A percentile compares a stretch with the other conserved stretches of the same genome.
Evolutionary conservation across 768 basidiomycete genomes (phyloP).

Genomic region (Filobasidium floriforme): DNA sequence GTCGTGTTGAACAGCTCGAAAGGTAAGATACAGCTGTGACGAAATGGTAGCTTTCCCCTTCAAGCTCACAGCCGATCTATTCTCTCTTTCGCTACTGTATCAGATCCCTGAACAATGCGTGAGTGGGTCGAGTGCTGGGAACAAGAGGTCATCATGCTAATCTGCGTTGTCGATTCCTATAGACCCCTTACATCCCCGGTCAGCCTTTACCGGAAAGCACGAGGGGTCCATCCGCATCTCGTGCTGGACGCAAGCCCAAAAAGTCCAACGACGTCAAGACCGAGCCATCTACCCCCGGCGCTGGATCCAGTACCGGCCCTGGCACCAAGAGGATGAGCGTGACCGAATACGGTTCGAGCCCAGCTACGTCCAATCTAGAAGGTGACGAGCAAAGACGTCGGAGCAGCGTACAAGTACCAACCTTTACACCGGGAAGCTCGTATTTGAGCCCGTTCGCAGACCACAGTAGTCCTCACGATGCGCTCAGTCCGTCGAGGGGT

Average conservation of each 20-base stretch:
- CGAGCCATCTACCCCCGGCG: neutral
- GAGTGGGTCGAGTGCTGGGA: slow-evolving; percentile 7
- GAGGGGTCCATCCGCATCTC: slow-evolving; percentile 31
- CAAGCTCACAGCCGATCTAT: too few relatives aligned
- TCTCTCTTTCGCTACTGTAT: neutral
- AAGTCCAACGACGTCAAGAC: slow-evolving; percentile 24
- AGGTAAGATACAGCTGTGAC: slow-evolving; percentile 28
- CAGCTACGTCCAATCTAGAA: neutral
- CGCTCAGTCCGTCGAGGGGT: neutral
- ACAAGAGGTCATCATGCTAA: too few relatives aligned
- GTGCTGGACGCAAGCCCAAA: slow-evolving; percentile 26
- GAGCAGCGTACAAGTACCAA: neutral
- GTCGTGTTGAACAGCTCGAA: slow-evolving; percentile 12
- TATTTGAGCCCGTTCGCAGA: slow-evolving; percentile 8
- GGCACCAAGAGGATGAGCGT: neutral
- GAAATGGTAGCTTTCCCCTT: neutral
- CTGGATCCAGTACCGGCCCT: neutral
- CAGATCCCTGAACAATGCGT: slow-evolving; percentile 44
- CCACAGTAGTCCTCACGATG: neutral
- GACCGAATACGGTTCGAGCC: neutral
- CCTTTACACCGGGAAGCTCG: slow-evolving; percentile 5
- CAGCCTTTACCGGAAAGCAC: slow-evolving; percentile 27
- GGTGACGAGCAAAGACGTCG: slow-evolving; percentile 5
- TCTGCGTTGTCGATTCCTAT: neutral
- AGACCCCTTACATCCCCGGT: slow-evolving; percentile 36